Base-by-base conservation (phyloP, 805 yeast genomes). In the Pichia exigua region DNA sequence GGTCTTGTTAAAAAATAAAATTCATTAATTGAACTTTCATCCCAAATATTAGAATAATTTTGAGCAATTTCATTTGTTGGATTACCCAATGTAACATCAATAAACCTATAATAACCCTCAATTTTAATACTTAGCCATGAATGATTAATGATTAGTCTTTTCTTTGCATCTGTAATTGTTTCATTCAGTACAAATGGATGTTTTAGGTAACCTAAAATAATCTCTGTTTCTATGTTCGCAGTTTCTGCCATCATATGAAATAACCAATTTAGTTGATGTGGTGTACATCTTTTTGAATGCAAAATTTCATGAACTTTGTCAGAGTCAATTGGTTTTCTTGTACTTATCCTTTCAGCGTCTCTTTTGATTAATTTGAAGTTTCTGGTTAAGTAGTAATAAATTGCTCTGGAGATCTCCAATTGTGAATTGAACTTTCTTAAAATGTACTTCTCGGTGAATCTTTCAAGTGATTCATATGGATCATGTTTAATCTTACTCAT, bases 61-160 rank as follows among this genome's bases (percentile, higher is more conserved):
- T 76, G 72, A 10, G 46, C 21, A 3, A 75, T 61, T 1, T 83
- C 80, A 56, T 81, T 76, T 1, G 84, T 66, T 5, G 73, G 65
- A 59, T 82, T 83, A 1, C 88, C 90, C 30, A 84, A 60, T 6
- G 82, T 72, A 7, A 80, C 83, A 64, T 92, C 99, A 54, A 92
- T 66, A 54, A 94, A 75, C 54, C 92, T 73, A 80, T 91, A 90
- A 63, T 86, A 85, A 41, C 83, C 82, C 54, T 87, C 84, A 17
- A 90, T 67, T 38, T 85, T 65, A 1, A 90, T 82, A 1, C 95
- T 81, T 50, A 89, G 75, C 99, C 99, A 94, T 50, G 87, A 81
- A 67, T 94, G 99, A 61, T 90, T 88, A 39, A 82, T 65, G n/a
- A 71, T 68, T 56, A 74, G 77, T 44, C 80, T 74, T 53, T 73